Evolutionary conservation across 768 basidiomycete species (phyloP).

Genomic region (Aureoboletus auriporus): DNA sequence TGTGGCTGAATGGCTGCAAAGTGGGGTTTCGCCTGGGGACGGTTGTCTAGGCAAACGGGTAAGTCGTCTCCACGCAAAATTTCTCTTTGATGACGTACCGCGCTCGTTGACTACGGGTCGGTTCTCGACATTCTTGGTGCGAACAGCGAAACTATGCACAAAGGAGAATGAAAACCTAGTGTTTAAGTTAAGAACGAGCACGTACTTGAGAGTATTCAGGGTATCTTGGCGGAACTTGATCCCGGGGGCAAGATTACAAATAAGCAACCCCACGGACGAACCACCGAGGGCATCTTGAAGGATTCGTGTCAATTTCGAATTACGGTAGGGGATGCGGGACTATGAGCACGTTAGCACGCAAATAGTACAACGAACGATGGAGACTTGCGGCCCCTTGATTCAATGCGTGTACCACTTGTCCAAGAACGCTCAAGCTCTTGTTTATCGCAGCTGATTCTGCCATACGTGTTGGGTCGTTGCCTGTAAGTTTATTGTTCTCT

Average conservation of each 20-base stretch:
- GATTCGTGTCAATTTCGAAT: constrained; percentile 84
- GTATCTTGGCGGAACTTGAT: constrained; percentile 82
- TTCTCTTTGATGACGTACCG: constrained; percentile 39
- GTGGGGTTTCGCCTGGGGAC: constrained; percentile 54
- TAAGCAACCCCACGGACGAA: constrained; percentile 70
- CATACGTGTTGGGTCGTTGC: constrained; percentile 85
- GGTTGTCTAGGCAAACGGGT: constrained; percentile 43
- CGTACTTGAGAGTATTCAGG: constrained; percentile 85
- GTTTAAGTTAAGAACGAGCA: constrained; percentile 2
- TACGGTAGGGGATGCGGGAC: constrained; percentile 84
- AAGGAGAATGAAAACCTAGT: background rate
- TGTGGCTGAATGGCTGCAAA: constrained; percentile 59
- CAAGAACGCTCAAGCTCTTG: constrained; percentile 80
- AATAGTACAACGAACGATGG: background rate
- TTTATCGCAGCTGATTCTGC: constrained; percentile 88
- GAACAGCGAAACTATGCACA: constrained; percentile 63
- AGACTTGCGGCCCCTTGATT: constrained; percentile 61
- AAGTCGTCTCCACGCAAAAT: background rate
- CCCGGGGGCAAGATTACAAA: constrained; percentile 86
- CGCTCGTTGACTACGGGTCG: constrained; percentile 74
- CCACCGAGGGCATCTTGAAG: constrained; percentile 91
- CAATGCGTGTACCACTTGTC: constrained; percentile 83
- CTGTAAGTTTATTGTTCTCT: constrained; percentile 89
- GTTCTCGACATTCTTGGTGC: constrained; percentile 86
- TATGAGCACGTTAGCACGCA: constrained; percentile 25